A percentile compares a stretch with the other conserved stretches of the same genome.
phyloP scores from a whole-genome alignment of 1,139 yeast species.

The Diutina ranongensis region DNA sequence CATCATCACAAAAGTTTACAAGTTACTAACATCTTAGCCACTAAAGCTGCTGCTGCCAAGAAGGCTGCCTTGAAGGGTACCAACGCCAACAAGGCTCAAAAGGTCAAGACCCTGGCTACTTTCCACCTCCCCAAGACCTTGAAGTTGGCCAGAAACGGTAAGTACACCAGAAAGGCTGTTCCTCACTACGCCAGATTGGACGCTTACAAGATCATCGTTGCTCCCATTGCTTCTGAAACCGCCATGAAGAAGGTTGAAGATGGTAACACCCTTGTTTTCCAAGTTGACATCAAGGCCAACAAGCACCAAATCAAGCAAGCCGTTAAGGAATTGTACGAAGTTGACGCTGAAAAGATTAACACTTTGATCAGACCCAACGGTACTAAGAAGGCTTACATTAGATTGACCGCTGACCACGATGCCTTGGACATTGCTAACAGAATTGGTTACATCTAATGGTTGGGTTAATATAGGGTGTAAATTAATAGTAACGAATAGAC shows the following conservation, averaged over 20 bases:
- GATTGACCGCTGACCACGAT: conserved; percentile 98
- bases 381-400: conserved; percentile 99
- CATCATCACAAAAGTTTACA: background rate
- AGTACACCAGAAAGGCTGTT: conserved; percentile 90
- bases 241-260: conserved; percentile 99
- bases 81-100: conserved; percentile 79
- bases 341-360: conserved; percentile 89
- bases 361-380: conserved; percentile 98
- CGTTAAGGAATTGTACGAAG: conserved; percentile 95
- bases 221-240: conserved; percentile 96
- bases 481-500: conserved; percentile 10
- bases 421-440: conserved; percentile 99
- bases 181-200: conserved; percentile 97
- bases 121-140: conserved; percentile 98
- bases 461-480: conserved; percentile 9
- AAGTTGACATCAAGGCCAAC: conserved; percentile 94
- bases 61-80: conserved; percentile 98
- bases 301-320: conserved; percentile 97
- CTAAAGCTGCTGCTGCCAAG: conserved; percentile 95
- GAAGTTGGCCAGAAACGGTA: conserved; percentile 87
- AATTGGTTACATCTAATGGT: conserved; percentile 85
- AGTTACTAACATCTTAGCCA: conserved; percentile 20
- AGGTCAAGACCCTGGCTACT: conserved; percentile 91
- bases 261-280: conserved; percentile 98
- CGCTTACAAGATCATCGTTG: conserved; percentile 87